Evolutionary conservation across 495 filamentous ascomycete species (phyloP), one percentile per base, ranked within the genome.

Genomic region (Pyrenopolyporus hunteri): DNA sequence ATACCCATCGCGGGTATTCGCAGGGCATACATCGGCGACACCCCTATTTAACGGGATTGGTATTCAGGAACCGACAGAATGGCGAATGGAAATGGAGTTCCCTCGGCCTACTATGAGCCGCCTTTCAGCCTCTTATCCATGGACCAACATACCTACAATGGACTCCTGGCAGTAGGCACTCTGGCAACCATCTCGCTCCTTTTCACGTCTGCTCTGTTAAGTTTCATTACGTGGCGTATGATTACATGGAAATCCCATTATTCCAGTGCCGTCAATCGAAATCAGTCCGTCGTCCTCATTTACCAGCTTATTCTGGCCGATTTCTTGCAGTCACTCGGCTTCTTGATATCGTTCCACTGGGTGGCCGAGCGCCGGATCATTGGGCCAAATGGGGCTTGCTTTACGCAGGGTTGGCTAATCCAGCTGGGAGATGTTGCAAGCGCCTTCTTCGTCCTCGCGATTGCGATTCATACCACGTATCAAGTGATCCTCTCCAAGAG

Each of bases 301-400:
- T 86, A 82, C 66, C 87, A 87, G 62, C 78, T 89, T 14, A 73
- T 89, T 5, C 63, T 87, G 20, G 86, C 86, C 11, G 86, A 88
- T 68, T 73, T 87, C 22, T 78, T 83, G 57, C 85, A 87, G 71
- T 77, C 82, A 0, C 65, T 85, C 3, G 80, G 80, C 6, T 87
- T 87, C 57, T 51, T 86, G 19, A 76, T 88, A 40, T 82, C 78
- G 31, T 71, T 83, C 43, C 78, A 84, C 66, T 88, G 85, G 85
- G 72, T 81, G 5, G 46, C 70, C 0, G 61, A 77, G 6, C 69
- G 81, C 35, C 74, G 75, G 31, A 82, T 89, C 32, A 44, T 73
- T 8, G 75, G 82, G 4, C 79, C 78, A 1, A 75, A 81, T 0
- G 74, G 74, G 2, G 73, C 76, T 4, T 89, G 86, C 64, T 85